phyloP scores from a whole-genome alignment of 1,284 basidiomycete species.

The Apiotrichum sp. region DNA sequence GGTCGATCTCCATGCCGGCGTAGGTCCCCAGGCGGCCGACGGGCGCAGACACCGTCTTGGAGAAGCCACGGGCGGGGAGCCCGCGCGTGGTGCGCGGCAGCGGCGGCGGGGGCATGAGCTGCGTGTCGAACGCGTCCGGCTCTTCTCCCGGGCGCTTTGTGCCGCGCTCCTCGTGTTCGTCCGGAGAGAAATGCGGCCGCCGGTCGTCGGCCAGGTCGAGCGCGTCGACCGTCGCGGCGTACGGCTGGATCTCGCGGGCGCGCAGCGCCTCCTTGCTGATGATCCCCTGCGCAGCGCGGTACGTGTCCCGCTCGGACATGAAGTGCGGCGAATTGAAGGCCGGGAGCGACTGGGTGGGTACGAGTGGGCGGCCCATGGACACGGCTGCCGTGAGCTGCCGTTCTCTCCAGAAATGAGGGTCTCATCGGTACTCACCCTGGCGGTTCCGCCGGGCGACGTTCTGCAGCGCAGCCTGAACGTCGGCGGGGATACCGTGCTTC shows the following conservation, averaged over 20 bases:
- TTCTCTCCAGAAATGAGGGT: too few species aligned
- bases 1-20: constrained; percentile 34
- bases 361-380: constrained; percentile 26
- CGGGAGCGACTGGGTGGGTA: constrained; percentile 34
- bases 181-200: too few species aligned
- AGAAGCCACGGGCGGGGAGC: constrained; percentile 13
- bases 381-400: constrained; percentile 7
- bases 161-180: constrained; percentile 3
- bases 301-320: constrained; percentile 12
- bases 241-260: constrained; percentile 30
- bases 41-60: constrained; percentile 38
- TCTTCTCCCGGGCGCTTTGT: constrained; percentile 13
- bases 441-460: constrained; percentile 30
- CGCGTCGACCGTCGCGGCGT: constrained; percentile 5
- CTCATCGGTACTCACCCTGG: constrained; percentile 24
- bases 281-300: constrained; percentile 21
- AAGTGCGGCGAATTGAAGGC: constrained; percentile 17
- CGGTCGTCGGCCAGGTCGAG: constrained; percentile 9
- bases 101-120: background rate
- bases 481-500: constrained; percentile 31
- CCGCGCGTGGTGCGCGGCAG: constrained; percentile 6
- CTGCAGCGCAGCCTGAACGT: constrained; percentile 28
- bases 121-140: background rate
- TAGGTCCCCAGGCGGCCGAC: constrained; percentile 25
- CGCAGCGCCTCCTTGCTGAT: constrained; percentile 28